Percentiles rank a stretch among this genome's conserved stretches.
phyloP scores from a whole-genome alignment of 2,329 filamentous ascomycete species.

The Stemphylium lycopersici region DNA sequence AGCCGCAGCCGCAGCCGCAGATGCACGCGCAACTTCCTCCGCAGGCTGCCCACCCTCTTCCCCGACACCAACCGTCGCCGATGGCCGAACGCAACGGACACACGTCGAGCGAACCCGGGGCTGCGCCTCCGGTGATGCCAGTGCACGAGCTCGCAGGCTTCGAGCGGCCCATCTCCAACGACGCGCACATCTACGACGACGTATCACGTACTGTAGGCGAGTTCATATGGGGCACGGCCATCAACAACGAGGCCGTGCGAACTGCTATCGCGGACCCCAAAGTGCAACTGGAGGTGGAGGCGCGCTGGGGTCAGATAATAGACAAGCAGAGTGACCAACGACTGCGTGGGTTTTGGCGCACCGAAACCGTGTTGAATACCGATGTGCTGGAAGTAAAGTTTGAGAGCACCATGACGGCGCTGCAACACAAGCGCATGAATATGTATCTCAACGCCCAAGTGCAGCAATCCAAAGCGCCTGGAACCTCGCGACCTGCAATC shows the following conservation, averaged over 20 bases:
- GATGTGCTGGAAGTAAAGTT: slow-evolving; percentile 58
- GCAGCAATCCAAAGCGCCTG: slow-evolving; percentile 55
- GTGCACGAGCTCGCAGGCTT: slow-evolving; percentile 41
- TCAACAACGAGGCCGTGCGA: slow-evolving; percentile 66
- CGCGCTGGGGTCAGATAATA: slow-evolving; percentile 83
- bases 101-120: slow-evolving; percentile 14
- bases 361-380: slow-evolving; percentile 48
- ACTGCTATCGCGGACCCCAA: slow-evolving; percentile 59
- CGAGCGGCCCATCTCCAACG: slow-evolving; percentile 69
- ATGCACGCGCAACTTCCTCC: slow-evolving; percentile 21
- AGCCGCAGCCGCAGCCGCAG: slow-evolving; percentile 17
- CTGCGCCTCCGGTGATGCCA: slow-evolving; percentile 11
- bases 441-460: slow-evolving; percentile 78
- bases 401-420: slow-evolving; percentile 88
- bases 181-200: slow-evolving; percentile 71
- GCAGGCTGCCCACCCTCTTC: slow-evolving; percentile 20
- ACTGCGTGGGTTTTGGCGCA: slow-evolving; percentile 72
- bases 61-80: slow-evolving; percentile 18
- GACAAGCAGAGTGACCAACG: slow-evolving; percentile 72
- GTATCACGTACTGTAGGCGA: slow-evolving; percentile 78
- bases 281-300: slow-evolving; percentile 89
- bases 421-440: slow-evolving; percentile 87
- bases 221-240: slow-evolving; percentile 76
- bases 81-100: slow-evolving; percentile 28
- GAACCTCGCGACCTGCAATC: slow-evolving; percentile 63